Conservation (phyloP, 2,329 filamentous ascomycete species). For the Penicillium sp. region DNA sequence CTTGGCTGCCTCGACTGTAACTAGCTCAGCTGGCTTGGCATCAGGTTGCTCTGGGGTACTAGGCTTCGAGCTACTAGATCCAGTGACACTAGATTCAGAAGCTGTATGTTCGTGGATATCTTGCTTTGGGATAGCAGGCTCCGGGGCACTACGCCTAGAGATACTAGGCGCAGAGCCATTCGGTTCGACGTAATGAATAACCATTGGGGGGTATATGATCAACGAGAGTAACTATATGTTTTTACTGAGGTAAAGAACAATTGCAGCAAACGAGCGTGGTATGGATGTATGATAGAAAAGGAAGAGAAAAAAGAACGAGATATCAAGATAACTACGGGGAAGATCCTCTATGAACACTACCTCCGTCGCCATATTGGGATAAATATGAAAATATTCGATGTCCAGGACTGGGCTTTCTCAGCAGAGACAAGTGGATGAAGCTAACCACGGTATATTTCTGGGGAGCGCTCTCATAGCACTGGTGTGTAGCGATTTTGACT, state of each 20-base stretch:
- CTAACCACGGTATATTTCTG: not conserved
- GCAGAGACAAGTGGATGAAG: not conserved
- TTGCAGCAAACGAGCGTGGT: not conserved
- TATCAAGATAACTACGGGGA: not conserved
- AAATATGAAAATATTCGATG: not conserved
- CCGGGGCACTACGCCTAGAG: not conserved
- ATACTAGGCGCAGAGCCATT: not conserved
- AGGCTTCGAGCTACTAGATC: not conserved
- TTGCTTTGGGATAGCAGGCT: constrained; percentile 1
- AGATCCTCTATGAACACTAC: not conserved
- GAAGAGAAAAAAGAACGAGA: not conserved
- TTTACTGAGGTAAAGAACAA: not conserved
- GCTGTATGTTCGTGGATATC: not conserved
- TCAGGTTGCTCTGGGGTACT: constrained; percentile 4
- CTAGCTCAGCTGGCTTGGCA: too few species aligned
- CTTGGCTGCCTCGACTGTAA: not conserved
- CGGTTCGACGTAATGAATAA: not conserved
- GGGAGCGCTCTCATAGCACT: not conserved
- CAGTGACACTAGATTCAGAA: not conserved
- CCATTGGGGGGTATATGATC: not conserved
- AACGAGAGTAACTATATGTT: not conserved
- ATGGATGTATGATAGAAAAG: not conserved
- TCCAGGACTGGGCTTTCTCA: not conserved
- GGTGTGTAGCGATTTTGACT: not conserved
- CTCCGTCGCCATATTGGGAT: not conserved